These are phyloP conservation scores for Colletotrichum costaricense DNA, from an alignment of 2,329 filamentous ascomycete genomes.

Conservation along the genomic window DNA sequence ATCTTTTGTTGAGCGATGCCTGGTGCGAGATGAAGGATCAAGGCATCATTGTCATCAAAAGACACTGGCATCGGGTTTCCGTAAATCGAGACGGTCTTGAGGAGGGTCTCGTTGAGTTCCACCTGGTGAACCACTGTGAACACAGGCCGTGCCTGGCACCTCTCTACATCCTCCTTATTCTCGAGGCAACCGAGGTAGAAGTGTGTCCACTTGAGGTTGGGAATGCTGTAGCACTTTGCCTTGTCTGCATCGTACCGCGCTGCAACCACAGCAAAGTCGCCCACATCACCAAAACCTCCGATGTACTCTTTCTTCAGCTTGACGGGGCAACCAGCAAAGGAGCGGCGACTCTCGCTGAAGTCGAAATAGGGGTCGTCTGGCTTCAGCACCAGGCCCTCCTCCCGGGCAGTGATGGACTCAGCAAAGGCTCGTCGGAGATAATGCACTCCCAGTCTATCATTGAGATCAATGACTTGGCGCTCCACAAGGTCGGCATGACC, in stretches of 20 bases:
- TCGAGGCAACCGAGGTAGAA: constrained; percentile 83
- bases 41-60: constrained; percentile 50
- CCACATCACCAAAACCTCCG: constrained; percentile 80
- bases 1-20: constrained; percentile 54
- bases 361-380: constrained; percentile 83
- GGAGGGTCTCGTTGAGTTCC: constrained; percentile 62
- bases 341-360: constrained; percentile 49
- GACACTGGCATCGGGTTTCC: constrained; percentile 56
- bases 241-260: constrained; percentile 76
- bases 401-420: constrained; percentile 70
- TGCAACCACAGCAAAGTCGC: constrained; percentile 84
- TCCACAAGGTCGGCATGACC: constrained; percentile 77
- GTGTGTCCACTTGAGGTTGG: constrained; percentile 77
- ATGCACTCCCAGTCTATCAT: constrained; percentile 58
- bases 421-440: constrained; percentile 74
- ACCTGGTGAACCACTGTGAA: constrained; percentile 77
- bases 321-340: constrained; percentile 68
- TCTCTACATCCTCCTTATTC: constrained; percentile 71
- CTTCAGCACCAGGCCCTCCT: constrained; percentile 87
- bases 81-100: constrained; percentile 61
- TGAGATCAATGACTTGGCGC: constrained; percentile 76
- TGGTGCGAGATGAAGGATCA: constrained; percentile 59
- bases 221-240: constrained; percentile 65
- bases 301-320: constrained; percentile 92
- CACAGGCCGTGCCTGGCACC: constrained; percentile 62